A percentile compares a stretch with the other conserved stretches of the same genome.
These are phyloP conservation scores for Dryas integrifolia DNA, from an alignment of 331 rosid genomes.

Conservation along the genomic window DNA sequence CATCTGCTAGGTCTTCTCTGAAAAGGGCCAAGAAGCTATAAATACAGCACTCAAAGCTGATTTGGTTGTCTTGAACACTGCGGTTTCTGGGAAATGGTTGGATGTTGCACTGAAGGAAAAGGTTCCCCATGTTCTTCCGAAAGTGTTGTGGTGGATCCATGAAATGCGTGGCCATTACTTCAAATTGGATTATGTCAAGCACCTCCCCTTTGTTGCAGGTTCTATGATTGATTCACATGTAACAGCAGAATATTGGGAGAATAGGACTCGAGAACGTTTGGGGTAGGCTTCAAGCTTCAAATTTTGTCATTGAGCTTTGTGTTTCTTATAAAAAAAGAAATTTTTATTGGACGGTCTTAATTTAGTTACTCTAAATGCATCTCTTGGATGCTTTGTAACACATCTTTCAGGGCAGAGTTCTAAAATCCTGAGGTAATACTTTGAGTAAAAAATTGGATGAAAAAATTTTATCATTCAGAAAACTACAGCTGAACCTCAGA, in stretches of 20 bases:
- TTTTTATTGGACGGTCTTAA: not conserved
- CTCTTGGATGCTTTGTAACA: not conserved
- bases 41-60: constrained; percentile 35
- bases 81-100: constrained; percentile 42
- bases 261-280: constrained; percentile 34
- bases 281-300: constrained; percentile 24
- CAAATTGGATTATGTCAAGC: constrained; percentile 38
- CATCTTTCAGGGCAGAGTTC: not conserved
- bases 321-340: not conserved
- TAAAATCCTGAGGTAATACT: not conserved
- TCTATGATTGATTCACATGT: constrained; percentile 41
- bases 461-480: not conserved
- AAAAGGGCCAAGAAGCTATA: constrained; percentile 30
- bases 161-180: constrained; percentile 45
- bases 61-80: constrained; percentile 35
- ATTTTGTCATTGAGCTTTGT: too few species aligned
- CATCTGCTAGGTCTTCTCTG: constrained; percentile 25
- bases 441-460: not conserved
- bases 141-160: constrained; percentile 45
- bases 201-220: constrained; percentile 34
- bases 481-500: not conserved
- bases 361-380: not conserved
- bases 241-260: constrained; percentile 38
- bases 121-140: constrained; percentile 30
- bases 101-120: constrained; percentile 34